phyloP scores from a whole-genome alignment of 2,329 filamentous ascomycete genomes.

The Tolypocladium nubicola region DNA sequence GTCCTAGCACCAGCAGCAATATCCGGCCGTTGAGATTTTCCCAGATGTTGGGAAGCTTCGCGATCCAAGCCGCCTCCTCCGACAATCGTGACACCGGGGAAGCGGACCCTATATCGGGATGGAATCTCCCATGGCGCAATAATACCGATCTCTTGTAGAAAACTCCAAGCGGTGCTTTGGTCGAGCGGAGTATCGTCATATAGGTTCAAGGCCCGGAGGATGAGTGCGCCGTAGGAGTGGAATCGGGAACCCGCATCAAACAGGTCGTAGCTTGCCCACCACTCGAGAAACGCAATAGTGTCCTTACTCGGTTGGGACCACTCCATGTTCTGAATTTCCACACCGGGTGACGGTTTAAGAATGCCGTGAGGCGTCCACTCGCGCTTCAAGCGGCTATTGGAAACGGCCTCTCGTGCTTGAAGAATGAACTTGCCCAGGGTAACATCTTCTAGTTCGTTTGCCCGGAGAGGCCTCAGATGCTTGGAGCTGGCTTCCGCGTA shows the following conservation, averaged over 20 bases:
- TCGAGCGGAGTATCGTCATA: slow-evolving; percentile 39
- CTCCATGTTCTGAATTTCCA: slow-evolving; percentile 9
- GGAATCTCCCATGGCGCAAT: slow-evolving; percentile 62
- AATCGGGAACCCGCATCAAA: slow-evolving; percentile 42
- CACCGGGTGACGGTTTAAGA: slow-evolving; percentile 16
- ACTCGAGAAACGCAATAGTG: slow-evolving; percentile 58
- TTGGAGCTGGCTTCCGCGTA: slow-evolving; percentile 14
- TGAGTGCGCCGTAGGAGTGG: slow-evolving; percentile 50
- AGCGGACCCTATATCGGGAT: slow-evolving; percentile 47
- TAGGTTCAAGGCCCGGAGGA: slow-evolving; percentile 50
- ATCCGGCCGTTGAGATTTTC: slow-evolving; percentile 29
- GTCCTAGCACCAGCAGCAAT: slow-evolving; percentile 39
- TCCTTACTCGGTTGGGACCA: slow-evolving; percentile 26
- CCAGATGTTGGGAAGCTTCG: slow-evolving; percentile 17
- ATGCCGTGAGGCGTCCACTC: slow-evolving; percentile 40
- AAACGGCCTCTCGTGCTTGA: slow-evolving; percentile 39
- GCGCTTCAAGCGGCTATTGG: slow-evolving; percentile 37
- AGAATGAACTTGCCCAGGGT: slow-evolving; percentile 33
- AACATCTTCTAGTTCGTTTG: slow-evolving; percentile 8
- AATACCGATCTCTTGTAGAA: slow-evolving; percentile 66
- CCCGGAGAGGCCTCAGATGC: slow-evolving; percentile 5
- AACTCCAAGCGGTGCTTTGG: slow-evolving; percentile 44
- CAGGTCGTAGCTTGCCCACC: slow-evolving; percentile 49
- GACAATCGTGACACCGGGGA: slow-evolving; percentile 36
- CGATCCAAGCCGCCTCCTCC: slow-evolving; percentile 31